Evolutionary conservation across 1,284 basidiomycete genomes (phyloP), one percentile per base, ranked within the genome.

Genomic region (Apiotrichum gracile): DNA sequence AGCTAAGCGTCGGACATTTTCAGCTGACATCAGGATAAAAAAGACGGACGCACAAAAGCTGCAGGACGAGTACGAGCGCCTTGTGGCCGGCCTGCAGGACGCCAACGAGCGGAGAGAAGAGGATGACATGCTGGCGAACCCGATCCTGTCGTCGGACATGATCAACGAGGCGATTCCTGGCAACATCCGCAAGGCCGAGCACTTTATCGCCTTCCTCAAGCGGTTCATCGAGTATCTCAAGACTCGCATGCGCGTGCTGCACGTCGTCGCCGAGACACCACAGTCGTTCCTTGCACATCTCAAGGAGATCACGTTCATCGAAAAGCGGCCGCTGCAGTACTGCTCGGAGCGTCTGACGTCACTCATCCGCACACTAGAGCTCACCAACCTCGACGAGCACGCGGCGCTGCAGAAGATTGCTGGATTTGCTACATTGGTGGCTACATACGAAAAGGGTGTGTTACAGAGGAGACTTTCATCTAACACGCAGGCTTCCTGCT

Each of bases 251-350:
- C 85, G 96, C 44, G 96, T 99, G 14, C 79, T 98, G 24, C 96
- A 98, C 70, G 96, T 99, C 58, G 96, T 99, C 10, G 96, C 96
- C n/a, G 96, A 99, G 74, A 98, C 96, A 5, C 96, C 96, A 0
- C 79, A 90, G n/a, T 97, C 93, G 2, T 99, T 99, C 75, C 77
- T 99, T 39, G 96, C 97, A 67, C 96, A 99, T 76, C 79, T 99
- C 45, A 98, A 97, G 75, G 96, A 99, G 68, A 97, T 98, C 64
- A 98, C 96, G 13, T 99, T 91, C 71, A 99, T 99, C 64, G 96
- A 99, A 72, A 82, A 90, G 59, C 82, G 94, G 61, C 96, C 96
- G n/a, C 77, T 99, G 53, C 83, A 88, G 91, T 98, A 98, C 71
- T 98, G 96, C 70, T 87, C 96, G 5, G 96, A 99, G 72, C 85